Base-by-base conservation (phyloP, 1,139 yeast genomes). In the Scheffersomyces illinoinensis region DNA sequence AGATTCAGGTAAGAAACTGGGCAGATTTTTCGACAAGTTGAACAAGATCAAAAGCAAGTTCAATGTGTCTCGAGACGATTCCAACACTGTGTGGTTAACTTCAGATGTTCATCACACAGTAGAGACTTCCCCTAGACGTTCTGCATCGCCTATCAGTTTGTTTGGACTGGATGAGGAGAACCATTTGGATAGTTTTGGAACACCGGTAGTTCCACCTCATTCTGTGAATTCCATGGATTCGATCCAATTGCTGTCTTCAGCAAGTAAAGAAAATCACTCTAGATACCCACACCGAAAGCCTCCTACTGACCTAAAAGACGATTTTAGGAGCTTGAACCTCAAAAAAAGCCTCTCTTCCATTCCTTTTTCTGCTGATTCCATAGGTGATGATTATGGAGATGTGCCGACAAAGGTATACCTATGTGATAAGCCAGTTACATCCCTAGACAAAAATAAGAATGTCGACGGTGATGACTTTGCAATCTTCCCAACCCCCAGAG, bases 281-380 rank as follows among this genome's bases (percentile, higher is more conserved):
- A 57, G 48, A 49, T 64, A 68, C 8, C 70, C 72, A 10, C 53
- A 50, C 5, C 59, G 75, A 50, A 71, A 68, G 59, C 73, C 74
- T 2, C 72, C 74, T 19, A 12, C 24, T 4, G 51, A 48, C n/a
- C 24, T 20, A 8, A 6, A 17, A 20, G 24, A 20, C 21, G 51
- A 48, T 24, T 48, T 48, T 18, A 26, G 51, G 17, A 48, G 18
- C 14, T 20, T 48, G 51, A 48, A 48, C n/a, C n/a, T 48, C 26
- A 48, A 24, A 18, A 17, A 21, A 20, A 59, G 65, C 20, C 61
- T 64, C 51, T 72, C 76, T 1, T 64, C 77, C 0, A 68, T 79
- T 4, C 85, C 85, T 10, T 81, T 78, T 59, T 80, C 84, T 0
- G 85, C 85, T 0, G 84, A 80, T 55, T 70, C 77, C 4, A 77